Conservation (phyloP, 2,329 filamentous ascomycete species). For the Amauroascus niger region DNA sequence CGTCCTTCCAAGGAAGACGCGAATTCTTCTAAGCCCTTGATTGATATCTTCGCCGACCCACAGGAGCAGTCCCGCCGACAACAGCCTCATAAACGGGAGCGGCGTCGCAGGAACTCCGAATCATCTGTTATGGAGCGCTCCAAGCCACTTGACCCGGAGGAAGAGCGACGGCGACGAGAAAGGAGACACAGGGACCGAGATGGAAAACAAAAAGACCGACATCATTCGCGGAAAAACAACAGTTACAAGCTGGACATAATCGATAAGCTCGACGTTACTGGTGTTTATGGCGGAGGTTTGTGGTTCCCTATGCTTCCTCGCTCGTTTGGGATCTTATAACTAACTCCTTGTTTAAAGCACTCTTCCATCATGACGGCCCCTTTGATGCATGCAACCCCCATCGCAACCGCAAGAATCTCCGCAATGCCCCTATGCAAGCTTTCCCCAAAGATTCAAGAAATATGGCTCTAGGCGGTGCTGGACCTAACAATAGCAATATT, state of each 20-base stretch:
- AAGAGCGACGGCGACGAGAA: slow-evolving; percentile 43
- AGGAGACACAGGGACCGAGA: slow-evolving; percentile 44
- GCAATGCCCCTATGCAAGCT: slow-evolving; percentile 86
- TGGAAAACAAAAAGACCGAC: slow-evolving; percentile 32
- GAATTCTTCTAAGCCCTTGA: slow-evolving; percentile 18
- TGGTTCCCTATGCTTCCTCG: slow-evolving; percentile 43
- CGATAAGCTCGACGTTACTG: slow-evolving; percentile 91
- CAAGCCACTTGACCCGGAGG: slow-evolving; percentile 40
- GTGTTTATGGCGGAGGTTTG: slow-evolving; percentile 87
- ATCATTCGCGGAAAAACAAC: slow-evolving; percentile 31
- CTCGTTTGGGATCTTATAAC: background rate
- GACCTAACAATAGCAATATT: slow-evolving; percentile 69
- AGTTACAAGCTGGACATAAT: slow-evolving; percentile 65
- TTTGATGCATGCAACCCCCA: slow-evolving; percentile 95
- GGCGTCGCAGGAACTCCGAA: slow-evolving; percentile 53
- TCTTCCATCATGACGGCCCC: slow-evolving; percentile 95
- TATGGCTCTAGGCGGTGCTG: slow-evolving; percentile 79
- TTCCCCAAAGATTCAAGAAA: slow-evolving; percentile 90
- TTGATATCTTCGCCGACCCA: slow-evolving; percentile 44
- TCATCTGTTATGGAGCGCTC: slow-evolving; percentile 50
- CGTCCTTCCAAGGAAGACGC: slow-evolving; percentile 20
- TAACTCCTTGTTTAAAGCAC: slow-evolving; percentile 38
- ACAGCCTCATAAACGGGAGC: slow-evolving; percentile 32
- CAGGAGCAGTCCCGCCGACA: slow-evolving; percentile 24
- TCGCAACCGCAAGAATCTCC: slow-evolving; percentile 74